phyloP scores from a whole-genome alignment of 2,329 filamentous ascomycete genomes.

The Trichoderma sp. region DNA sequence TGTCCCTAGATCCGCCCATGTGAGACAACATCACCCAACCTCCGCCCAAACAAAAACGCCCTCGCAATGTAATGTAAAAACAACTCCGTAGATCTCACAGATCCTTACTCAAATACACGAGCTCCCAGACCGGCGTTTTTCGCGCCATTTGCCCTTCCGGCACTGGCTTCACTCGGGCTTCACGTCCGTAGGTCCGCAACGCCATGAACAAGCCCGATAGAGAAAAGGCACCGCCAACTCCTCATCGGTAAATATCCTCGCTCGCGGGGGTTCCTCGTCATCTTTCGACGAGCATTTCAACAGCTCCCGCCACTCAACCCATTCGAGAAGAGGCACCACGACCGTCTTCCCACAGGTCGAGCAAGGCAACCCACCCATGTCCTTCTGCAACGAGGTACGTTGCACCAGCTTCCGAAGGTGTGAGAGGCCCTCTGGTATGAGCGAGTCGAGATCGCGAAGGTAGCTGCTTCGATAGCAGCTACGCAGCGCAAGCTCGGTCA shows the following conservation, averaged over 20 bases:
- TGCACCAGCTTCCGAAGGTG: constrained; percentile 48
- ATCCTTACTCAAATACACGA: background rate
- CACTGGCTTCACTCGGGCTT: constrained; percentile 30
- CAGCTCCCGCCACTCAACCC: constrained; percentile 64
- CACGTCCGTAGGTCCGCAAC: constrained; percentile 44
- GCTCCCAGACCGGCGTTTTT: background rate
- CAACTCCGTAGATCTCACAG: background rate
- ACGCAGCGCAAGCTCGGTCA: constrained; percentile 55
- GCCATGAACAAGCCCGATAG: constrained; percentile 54
- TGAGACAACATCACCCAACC: background rate
- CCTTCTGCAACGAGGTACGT: constrained; percentile 46
- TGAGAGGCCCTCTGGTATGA: constrained; percentile 47
- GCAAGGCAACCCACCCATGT: constrained; percentile 55
- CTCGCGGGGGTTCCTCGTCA: background rate
- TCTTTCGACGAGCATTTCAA: too few species aligned
- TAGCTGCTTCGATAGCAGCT: constrained; percentile 50
- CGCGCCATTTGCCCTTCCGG: constrained; percentile 29
- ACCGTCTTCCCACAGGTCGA: constrained; percentile 54
- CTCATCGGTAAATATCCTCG: constrained; percentile 37
- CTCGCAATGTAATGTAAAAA: background rate
- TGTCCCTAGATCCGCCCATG: background rate
- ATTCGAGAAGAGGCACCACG: constrained; percentile 56
- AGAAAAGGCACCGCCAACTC: constrained; percentile 51
- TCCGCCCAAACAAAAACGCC: constrained; percentile 1
- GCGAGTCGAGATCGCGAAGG: constrained; percentile 46